Conservation (phyloP, 495 filamentous ascomycete genomes). For the Aspergillus wentii region DNA sequence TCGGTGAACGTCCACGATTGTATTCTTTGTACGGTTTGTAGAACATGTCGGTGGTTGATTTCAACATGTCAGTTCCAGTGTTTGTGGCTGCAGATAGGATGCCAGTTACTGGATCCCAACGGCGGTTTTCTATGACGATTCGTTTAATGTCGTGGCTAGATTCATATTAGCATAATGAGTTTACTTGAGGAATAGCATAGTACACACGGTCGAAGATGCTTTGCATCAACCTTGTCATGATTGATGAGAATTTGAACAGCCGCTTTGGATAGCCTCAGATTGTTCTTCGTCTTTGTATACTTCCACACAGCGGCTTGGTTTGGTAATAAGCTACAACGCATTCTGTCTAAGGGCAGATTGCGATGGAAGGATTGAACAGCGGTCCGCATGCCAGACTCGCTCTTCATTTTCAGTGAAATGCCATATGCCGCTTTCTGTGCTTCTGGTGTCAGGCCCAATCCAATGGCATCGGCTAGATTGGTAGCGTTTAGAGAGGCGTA, state of each 20-base stretch:
- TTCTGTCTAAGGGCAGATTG: constrained; percentile 55
- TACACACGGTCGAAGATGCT: constrained; percentile 47
- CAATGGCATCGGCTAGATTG: constrained; percentile 62
- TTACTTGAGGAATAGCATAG: too few species aligned
- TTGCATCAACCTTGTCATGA: constrained; percentile 54
- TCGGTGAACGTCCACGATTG: constrained; percentile 4
- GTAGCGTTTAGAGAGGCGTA: constrained; percentile 50
- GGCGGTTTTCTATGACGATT: constrained; percentile 18
- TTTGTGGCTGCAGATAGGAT: constrained; percentile 23
- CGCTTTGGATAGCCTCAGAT: constrained; percentile 55
- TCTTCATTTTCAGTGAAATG: constrained; percentile 58
- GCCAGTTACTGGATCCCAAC: constrained; percentile 35
- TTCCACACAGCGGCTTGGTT: constrained; percentile 69
- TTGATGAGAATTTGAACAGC: constrained; percentile 64
- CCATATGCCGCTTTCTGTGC: constrained; percentile 51
- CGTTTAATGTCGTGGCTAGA: constrained; percentile 14
- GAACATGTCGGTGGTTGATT: constrained; percentile 13
- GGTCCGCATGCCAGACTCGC: constrained; percentile 69
- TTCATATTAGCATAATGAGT: constrained; percentile 22
- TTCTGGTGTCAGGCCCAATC: constrained; percentile 57
- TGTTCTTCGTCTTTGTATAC: constrained; percentile 40
- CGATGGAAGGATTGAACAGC: constrained; percentile 69
- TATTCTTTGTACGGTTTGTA: constrained; percentile 15
- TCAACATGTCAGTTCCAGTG: constrained; percentile 8
- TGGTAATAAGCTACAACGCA: constrained; percentile 66